Evolutionary conservation across 108 stramenopile genomes (phyloP), one percentile per base, ranked within the genome.

Genomic region (Cyclostephanos tholiformis): DNA sequence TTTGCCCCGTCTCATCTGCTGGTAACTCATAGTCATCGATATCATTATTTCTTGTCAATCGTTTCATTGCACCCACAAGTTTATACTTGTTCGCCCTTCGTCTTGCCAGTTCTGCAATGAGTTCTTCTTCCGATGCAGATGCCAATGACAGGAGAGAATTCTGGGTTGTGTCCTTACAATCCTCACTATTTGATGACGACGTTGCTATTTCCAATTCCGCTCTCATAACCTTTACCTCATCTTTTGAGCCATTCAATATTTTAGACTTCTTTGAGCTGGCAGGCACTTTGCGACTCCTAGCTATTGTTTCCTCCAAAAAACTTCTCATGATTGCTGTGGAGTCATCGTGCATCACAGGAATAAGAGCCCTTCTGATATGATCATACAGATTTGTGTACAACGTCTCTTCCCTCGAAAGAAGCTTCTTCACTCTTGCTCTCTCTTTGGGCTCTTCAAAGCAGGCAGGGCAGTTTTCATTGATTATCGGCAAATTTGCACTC

Each of bases 401-500:
- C 16, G 86, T 86, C 83, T 99, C 99, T 76, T 99, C 98, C 59
- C 94, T 82, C 5, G 85, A 83, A 20, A 97, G 79, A 41, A 98
- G 71, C 76, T 97, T 96, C 85, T 99, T 99, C 19, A 99, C 77
- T 27, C 99, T 87, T 29, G 95, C 96, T 50, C 99, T 81, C 78
- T 99, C 99, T 77, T 98, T 98, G 16, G 99, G 99, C 74, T 98
- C 96, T 77, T 98, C 97, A 73, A 99, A 99, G 80, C 99, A 99
- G 13, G 99, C 99, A 19, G 99, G 99, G 67, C 99, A 99, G 76
- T 99, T 99, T 68, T 99, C 99, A 74, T 98, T 98, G 38, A 99
- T 97, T n/a, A 99, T 84, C 6, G 97, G 98, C 6, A 99, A 81
- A 30, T 90, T 87, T 25, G 88, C 87, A 46, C 83, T 72, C 53